Conservation (phyloP, 2,329 filamentous ascomycete species). For the Blumeriella jaapii region DNA sequence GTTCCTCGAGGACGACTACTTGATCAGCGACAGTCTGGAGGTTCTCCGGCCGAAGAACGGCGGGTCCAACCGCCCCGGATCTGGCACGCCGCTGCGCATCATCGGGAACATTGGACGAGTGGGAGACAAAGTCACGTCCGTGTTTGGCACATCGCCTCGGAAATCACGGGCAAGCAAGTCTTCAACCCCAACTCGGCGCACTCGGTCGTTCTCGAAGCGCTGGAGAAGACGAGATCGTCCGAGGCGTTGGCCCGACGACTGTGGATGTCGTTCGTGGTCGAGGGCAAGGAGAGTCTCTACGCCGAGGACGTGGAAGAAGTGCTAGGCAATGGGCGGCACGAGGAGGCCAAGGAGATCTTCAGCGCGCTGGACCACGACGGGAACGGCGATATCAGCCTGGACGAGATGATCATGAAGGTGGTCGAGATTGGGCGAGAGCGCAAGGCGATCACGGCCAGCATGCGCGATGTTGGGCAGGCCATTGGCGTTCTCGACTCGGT, state of each 20-base stretch:
- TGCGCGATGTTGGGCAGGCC: conserved; percentile 95
- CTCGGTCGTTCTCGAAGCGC: conserved; percentile 76
- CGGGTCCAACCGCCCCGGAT: conserved; percentile 42
- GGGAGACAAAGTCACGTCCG: conserved; percentile 87
- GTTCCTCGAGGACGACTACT: conserved; percentile 82
- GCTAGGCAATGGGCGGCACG: conserved; percentile 60
- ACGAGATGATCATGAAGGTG: conserved; percentile 74
- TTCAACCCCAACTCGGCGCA: conserved; percentile 89
- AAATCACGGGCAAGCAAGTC: conserved; percentile 90
- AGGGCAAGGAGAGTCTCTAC: conserved; percentile 70
- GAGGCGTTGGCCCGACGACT: conserved; percentile 90
- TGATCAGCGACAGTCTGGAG: conserved; percentile 78
- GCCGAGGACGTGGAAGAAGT: conserved; percentile 80
- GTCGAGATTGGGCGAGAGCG: conserved; percentile 75
- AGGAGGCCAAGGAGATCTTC: conserved; percentile 81
- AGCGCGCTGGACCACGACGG: conserved; percentile 68
- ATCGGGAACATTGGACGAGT: conserved; percentile 65
- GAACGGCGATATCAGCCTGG: conserved; percentile 89
- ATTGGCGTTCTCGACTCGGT: conserved; percentile 84
- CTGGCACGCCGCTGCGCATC: conserved; percentile 65
- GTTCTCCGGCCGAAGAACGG: conserved; percentile 49
- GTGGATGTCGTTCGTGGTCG: conserved; percentile 96
- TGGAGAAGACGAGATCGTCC: conserved; percentile 73
- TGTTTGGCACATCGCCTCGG: conserved; percentile 83
- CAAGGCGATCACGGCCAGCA: conserved; percentile 80